These are phyloP conservation scores for Boletus sp. DNA, from an alignment of 768 basidiomycete genomes.

Conservation along the genomic window DNA sequence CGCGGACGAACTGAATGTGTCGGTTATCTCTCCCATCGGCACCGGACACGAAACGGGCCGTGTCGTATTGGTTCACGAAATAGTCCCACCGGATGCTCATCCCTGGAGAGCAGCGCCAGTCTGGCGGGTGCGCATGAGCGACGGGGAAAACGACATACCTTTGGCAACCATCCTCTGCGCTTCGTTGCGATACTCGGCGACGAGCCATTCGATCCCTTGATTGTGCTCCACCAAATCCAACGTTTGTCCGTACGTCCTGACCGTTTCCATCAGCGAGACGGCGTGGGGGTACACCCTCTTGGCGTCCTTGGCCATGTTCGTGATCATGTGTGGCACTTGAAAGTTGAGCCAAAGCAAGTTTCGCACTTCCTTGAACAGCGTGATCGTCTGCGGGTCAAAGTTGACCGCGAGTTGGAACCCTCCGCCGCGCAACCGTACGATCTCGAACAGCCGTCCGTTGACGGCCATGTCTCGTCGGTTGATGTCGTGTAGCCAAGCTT, in stretches of 20 bases:
- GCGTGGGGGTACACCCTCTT: conserved; percentile 98
- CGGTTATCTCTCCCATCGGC: conserved; percentile 81
- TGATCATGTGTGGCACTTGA: conserved; percentile 90
- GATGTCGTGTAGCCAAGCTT: conserved; percentile 96
- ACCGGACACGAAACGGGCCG: conserved; percentile 66
- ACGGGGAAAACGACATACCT: conserved; percentile 47
- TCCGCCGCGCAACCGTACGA: conserved; percentile 70
- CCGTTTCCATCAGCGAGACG: conserved; percentile 97
- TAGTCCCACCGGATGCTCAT: conserved; percentile 97
- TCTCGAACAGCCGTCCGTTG: conserved; percentile 89
- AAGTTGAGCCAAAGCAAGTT: conserved; percentile 96
- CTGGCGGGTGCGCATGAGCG: conserved; percentile 28
- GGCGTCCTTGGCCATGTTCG: conserved; percentile 97
- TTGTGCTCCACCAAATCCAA: conserved; percentile 83
- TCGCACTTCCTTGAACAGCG: conserved; percentile 96
- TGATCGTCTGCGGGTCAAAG: conserved; percentile 98
- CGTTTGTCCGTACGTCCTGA: conserved; percentile 96
- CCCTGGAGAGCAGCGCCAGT: conserved; percentile 64
- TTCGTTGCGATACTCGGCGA: conserved; percentile 92
- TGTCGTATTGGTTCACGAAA: conserved; percentile 92
- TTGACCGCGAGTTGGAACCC: conserved; percentile 90
- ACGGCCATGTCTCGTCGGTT: conserved; percentile 89
- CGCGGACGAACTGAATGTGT: conserved; percentile 91
- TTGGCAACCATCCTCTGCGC: conserved; percentile 85
- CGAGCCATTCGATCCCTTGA: conserved; percentile 88